Evolutionary conservation across 2,329 filamentous ascomycete genomes (phyloP).

Genomic region (Apiospora hydei): DNA sequence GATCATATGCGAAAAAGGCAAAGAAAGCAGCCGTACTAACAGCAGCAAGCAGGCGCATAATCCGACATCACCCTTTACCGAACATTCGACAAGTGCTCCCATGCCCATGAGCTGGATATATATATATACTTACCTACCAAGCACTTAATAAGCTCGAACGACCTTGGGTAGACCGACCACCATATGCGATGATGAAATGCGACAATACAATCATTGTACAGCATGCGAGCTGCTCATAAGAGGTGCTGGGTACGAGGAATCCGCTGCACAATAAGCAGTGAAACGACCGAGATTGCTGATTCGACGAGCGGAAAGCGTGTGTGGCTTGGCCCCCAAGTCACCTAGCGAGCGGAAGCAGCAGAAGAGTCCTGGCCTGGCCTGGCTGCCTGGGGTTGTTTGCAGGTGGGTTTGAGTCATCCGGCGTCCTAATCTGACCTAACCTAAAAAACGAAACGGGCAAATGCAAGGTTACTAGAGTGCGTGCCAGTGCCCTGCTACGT

Average conservation of each 20-base stretch:
- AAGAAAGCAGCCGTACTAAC: not conserved
- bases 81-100: not conserved
- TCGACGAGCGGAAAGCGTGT: not conserved
- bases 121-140: too few relatives aligned
- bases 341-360: not conserved
- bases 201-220: not conserved
- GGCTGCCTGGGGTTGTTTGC: not conserved
- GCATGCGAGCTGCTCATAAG: not conserved
- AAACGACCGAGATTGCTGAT: not conserved
- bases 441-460: not conserved
- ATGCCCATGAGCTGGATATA: not conserved
- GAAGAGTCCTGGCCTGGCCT: not conserved
- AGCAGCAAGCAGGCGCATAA: not conserved
- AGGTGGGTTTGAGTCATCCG: constrained; percentile 10
- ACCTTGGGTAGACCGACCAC: not conserved
- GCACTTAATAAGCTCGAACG: not conserved
- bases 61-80: not conserved
- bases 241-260: not conserved
- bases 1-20: not conserved
- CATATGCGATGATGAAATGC: not conserved
- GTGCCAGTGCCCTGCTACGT: not conserved
- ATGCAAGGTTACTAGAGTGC: not conserved
- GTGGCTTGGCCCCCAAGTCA: not conserved
- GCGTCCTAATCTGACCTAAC: constrained; percentile 5
- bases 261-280: constrained; percentile 7